A percentile compares a stretch with the other conserved stretches of the same genome.
Evolutionary conservation across 768 basidiomycete genomes (phyloP).

Genomic region (Psilocybe cubensis): DNA sequence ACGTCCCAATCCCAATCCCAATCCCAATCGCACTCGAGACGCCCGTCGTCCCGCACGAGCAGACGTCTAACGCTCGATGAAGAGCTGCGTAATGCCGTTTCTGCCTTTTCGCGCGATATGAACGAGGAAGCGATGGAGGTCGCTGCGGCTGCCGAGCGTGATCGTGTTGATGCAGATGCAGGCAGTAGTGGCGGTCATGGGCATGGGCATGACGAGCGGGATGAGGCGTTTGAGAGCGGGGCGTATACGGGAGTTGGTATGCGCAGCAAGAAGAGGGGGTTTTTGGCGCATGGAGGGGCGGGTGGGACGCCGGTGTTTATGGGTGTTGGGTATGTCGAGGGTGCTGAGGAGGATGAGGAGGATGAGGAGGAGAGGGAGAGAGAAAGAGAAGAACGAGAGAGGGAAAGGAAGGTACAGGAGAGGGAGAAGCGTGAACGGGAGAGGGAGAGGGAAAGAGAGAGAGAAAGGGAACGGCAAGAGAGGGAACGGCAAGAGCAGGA

Average conservation of each 20-base stretch:
- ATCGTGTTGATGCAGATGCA: too few species aligned
- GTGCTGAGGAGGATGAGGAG: slow-evolving; percentile 40
- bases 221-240: slow-evolving; percentile 50
- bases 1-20: background rate
- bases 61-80: slow-evolving; percentile 66
- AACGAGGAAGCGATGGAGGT: background rate
- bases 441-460: too few species aligned
- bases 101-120: background rate
- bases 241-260: slow-evolving; percentile 59
- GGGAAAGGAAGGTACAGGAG: too few species aligned
- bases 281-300: slow-evolving; percentile 75
- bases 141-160: too few species aligned
- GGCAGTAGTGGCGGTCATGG: too few species aligned
- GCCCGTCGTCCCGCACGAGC: slow-evolving; percentile 25
- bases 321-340: slow-evolving; percentile 69
- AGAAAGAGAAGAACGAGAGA: too few species aligned
- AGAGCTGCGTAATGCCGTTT: slow-evolving; percentile 55
- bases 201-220: slow-evolving; percentile 19
- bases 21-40: background rate
- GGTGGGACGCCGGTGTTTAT: slow-evolving; percentile 74
- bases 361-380: too few species aligned
- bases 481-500: too few species aligned
- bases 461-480: too few species aligned
- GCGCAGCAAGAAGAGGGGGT: slow-evolving; percentile 56
- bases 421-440: background rate